These are phyloP conservation scores for Tetramitus jugosus DNA, from an alignment of 208 protist genomes.

Conservation along the genomic window DNA sequence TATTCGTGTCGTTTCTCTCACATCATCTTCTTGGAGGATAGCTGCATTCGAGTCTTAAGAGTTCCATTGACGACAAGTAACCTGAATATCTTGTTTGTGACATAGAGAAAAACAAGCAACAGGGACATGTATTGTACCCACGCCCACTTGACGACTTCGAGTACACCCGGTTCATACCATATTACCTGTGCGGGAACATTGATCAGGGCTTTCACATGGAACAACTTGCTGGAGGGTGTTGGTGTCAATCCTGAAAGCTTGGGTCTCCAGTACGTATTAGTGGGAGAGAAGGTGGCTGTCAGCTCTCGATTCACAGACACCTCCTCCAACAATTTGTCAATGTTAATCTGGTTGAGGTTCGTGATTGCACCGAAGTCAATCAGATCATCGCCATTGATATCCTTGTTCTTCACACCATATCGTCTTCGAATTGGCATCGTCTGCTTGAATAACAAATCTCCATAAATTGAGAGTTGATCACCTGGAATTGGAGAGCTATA, in stretches of 20 bases:
- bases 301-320: background rate
- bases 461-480: background rate
- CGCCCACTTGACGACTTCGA: background rate
- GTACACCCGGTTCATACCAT: background rate
- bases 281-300: background rate
- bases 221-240: background rate
- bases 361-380: background rate
- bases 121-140: background rate
- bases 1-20: too few relatives aligned
- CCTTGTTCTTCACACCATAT: background rate
- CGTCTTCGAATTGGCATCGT: background rate
- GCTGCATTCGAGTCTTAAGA: background rate
- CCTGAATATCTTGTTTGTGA: background rate
- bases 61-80: background rate
- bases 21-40: too few relatives aligned
- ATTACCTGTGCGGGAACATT: background rate
- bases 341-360: background rate
- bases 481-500: background rate
- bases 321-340: background rate
- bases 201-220: background rate
- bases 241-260: too few relatives aligned
- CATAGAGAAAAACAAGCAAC: background rate
- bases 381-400: background rate
- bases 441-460: background rate
- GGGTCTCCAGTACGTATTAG: background rate